Base-by-base conservation (phyloP, 345 rosid species). In the Hypericum perforatum region DNA sequence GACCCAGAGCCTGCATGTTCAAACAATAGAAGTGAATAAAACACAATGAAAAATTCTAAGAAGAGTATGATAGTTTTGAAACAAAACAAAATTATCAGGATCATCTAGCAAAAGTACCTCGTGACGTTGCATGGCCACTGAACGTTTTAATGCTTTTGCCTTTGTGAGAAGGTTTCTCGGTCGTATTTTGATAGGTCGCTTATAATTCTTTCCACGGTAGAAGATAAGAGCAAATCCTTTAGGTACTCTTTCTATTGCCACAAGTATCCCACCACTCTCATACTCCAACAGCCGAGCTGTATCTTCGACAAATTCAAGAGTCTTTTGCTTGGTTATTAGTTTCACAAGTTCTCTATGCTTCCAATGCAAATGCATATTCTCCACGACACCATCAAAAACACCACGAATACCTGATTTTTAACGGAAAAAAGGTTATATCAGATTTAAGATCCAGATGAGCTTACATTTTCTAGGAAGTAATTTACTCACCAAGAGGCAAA, bases 331-430 rank as follows among this genome's bases (percentile, higher is more conserved):
- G 50, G 82, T 67, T 71, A 92, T 85, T 59, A 92, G 89, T 75
- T 92, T 92, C 82, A 88, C 98, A 53, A 92, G 77, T 72, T 92
- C 98, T 62, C 96, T 82, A 74, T 92, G 82, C 76, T 92, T 92
- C 98, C 98, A 92, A 54, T 92, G 98, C 76, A 92, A 65, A 74
- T 92, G 98, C 98, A 92, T 92, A 67, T 92, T 88, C 74, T 92
- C 98, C 66, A 92, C 80, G 54, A 88, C 95, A 39, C 96, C 96
- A 76, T 92, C 98, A 58, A 92, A 92, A 55, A 92, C 94, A 54
- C 98, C 98, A 63, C 98, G 98, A 68, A 92, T 78, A 60, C 98
- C 98, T 91, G 74, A 60, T 7, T 67, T 5, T 59, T 49, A 42
- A 57, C 46, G 15, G 52, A 14, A 66, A 14, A 37, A n/a, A 52